Conservation (phyloP, 2,329 filamentous ascomycete genomes). For the Parascedosporium putredinis region DNA sequence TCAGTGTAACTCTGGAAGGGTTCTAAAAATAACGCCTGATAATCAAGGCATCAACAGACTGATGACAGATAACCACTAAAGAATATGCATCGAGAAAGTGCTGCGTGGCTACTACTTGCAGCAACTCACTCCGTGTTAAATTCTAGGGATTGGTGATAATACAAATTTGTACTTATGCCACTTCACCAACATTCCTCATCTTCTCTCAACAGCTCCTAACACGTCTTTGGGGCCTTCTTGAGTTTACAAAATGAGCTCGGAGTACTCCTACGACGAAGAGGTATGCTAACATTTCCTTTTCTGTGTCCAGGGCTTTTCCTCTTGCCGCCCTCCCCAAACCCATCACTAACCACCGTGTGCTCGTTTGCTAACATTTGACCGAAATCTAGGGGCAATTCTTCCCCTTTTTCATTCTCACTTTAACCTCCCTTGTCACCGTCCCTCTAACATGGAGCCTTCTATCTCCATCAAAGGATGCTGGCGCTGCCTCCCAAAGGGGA, state of each 20-base stretch:
- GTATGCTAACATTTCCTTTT: constrained; percentile 27
- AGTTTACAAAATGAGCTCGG: constrained; percentile 64
- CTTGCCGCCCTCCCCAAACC: constrained; percentile 8
- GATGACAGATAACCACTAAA: constrained; percentile 8
- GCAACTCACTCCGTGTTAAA: neutral
- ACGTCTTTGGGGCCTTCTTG: constrained; percentile 1
- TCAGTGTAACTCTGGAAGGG: neutral
- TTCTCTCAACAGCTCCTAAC: neutral
- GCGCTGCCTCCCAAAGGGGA: constrained; percentile 74
- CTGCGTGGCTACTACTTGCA: constrained; percentile 8
- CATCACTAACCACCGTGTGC: neutral
- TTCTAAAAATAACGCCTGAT: neutral
- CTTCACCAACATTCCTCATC: neutral
- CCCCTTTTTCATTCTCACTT: constrained; percentile 94
- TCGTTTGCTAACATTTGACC: neutral
- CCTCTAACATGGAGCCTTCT: constrained; percentile 85
- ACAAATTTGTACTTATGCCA: constrained; percentile 7
- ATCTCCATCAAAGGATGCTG: constrained; percentile 64
- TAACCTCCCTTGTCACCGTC: constrained; percentile 77
- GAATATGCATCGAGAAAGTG: neutral
- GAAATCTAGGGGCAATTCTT: constrained; percentile 83
- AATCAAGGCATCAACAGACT: neutral
- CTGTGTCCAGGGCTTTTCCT: neutral
- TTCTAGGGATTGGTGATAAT: neutral
- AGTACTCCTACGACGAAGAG: constrained; percentile 98